These are phyloP conservation scores for Calendula officinalis DNA, from an alignment of 129 eudicot species.

Conservation along the genomic window DNA sequence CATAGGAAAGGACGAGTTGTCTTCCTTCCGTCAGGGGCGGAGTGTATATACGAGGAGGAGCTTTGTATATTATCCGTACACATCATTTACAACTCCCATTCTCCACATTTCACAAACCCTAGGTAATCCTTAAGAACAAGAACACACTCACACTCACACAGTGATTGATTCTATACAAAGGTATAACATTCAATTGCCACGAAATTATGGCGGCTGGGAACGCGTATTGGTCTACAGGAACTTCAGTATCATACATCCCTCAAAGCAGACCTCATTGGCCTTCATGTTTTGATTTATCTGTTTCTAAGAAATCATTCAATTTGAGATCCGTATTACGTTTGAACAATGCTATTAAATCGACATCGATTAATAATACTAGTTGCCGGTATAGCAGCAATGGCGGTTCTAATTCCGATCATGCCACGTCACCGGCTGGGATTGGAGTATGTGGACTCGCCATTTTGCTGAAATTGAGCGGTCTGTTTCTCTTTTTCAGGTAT, in stretches of 20 bases:
- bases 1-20: too few relatives aligned
- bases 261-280: slow-evolving; percentile 40
- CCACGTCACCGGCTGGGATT: slow-evolving; percentile 77
- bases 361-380: slow-evolving; percentile 5
- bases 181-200: not conserved
- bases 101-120: slow-evolving; percentile 27
- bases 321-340: slow-evolving; percentile 33
- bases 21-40: too few relatives aligned
- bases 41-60: not conserved
- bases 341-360: slow-evolving; percentile 18
- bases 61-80: slow-evolving; percentile 36
- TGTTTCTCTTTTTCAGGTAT: slow-evolving; percentile 86
- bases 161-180: not conserved
- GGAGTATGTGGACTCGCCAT: slow-evolving; percentile 89
- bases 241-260: slow-evolving; percentile 43
- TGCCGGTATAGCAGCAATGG: slow-evolving; percentile 39
- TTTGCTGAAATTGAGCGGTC: slow-evolving; percentile 78
- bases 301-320: slow-evolving; percentile 17
- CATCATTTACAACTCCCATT: slow-evolving; percentile 9
- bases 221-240: slow-evolving; percentile 60
- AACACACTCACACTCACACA: not conserved
- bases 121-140: not conserved
- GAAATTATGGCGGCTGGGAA: slow-evolving; percentile 64
- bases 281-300: slow-evolving; percentile 17
- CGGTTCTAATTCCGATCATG: slow-evolving; percentile 15